Percentiles rank a stretch among this genome's conserved stretches.
Conservation (phyloP, 768 basidiomycete species). For the Lactifluus volemus region DNA sequence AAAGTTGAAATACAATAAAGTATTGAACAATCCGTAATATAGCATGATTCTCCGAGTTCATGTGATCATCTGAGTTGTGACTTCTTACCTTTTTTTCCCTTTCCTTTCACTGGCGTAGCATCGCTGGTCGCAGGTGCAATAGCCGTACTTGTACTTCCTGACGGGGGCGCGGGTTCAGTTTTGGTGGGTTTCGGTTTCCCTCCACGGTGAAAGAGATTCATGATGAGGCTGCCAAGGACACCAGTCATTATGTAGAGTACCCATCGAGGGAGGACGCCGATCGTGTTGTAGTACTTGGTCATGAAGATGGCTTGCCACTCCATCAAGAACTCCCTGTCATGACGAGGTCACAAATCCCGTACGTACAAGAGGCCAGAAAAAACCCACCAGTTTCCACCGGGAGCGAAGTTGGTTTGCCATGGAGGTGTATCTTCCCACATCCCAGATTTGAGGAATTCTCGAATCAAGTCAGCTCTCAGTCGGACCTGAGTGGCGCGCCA, state of each 20-base stretch:
- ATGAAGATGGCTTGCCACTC: constrained; percentile 45
- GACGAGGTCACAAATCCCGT: not conserved
- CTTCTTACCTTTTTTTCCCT: constrained; percentile 11
- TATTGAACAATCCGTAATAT: not conserved
- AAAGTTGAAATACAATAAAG: not conserved
- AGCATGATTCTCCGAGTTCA: not conserved
- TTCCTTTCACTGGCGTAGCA: constrained; percentile 13
- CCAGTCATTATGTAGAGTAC: constrained; percentile 59
- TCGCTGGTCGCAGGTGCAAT: not conserved
- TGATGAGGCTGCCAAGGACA: constrained; percentile 51
- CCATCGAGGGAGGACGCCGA: constrained; percentile 60
- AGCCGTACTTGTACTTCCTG: not conserved
- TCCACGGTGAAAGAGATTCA: constrained; percentile 51
- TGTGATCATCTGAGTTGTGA: not conserved
- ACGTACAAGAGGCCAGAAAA: not conserved
- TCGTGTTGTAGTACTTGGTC: constrained; percentile 43
- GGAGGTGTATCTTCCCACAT: constrained; percentile 53
- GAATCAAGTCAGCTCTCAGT: constrained; percentile 49
- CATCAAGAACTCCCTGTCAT: constrained; percentile 56
- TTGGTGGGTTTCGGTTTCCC: constrained; percentile 7
- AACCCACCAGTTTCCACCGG: constrained; percentile 65
- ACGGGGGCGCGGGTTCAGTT: constrained; percentile 16
- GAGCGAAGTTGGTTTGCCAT: constrained; percentile 63
- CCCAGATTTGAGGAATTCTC: constrained; percentile 57
- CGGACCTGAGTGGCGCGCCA: constrained; percentile 57